phyloP scores from a whole-genome alignment of 768 basidiomycete genomes.

The Saitozyma sp. region DNA sequence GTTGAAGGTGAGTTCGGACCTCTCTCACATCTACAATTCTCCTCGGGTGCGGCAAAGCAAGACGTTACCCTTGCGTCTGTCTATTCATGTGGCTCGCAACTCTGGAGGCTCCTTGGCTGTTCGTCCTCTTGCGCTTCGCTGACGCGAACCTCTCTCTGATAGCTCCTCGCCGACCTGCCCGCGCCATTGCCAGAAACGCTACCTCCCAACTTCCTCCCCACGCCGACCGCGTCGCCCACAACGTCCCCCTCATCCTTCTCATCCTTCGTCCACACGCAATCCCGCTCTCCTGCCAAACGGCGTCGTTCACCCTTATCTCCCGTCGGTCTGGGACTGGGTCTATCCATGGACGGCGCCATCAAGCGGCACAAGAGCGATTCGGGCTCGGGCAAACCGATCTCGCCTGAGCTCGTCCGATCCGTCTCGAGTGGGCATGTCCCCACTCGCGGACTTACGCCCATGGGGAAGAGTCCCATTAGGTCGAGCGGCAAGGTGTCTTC shows the following conservation, averaged over 20 bases:
- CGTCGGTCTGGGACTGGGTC: too few relatives aligned
- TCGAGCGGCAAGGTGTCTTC: too few relatives aligned
- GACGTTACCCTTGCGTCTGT: too few relatives aligned
- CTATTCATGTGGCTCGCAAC: too few relatives aligned
- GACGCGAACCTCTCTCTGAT: too few relatives aligned
- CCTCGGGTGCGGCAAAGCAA: neutral
- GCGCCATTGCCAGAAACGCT: constrained; percentile 36
- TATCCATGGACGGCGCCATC: too few relatives aligned
- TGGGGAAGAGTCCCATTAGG: neutral
- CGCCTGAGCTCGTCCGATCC: neutral
- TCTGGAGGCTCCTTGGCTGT: too few relatives aligned
- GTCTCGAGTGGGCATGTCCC: neutral
- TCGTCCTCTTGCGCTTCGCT: too few relatives aligned
- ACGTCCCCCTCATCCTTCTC: constrained; percentile 7
- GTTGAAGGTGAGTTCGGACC: constrained; percentile 22
- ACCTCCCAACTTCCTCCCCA: constrained; percentile 41
- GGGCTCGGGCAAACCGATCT: too few relatives aligned
- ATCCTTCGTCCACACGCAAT: constrained; percentile 9
- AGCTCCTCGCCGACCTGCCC: constrained; percentile 32
- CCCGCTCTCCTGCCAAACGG: too few relatives aligned
- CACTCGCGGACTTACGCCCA: constrained; percentile 20
- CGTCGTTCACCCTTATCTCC: too few relatives aligned
- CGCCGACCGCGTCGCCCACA: constrained; percentile 22
- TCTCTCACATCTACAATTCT: neutral
- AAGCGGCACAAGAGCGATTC: too few relatives aligned